A percentile compares a stretch with the other conserved stretches of the same genome.
Evolutionary conservation across 192 early-diverging fungal species (phyloP).

Genomic region (Physocladia obscura): DNA sequence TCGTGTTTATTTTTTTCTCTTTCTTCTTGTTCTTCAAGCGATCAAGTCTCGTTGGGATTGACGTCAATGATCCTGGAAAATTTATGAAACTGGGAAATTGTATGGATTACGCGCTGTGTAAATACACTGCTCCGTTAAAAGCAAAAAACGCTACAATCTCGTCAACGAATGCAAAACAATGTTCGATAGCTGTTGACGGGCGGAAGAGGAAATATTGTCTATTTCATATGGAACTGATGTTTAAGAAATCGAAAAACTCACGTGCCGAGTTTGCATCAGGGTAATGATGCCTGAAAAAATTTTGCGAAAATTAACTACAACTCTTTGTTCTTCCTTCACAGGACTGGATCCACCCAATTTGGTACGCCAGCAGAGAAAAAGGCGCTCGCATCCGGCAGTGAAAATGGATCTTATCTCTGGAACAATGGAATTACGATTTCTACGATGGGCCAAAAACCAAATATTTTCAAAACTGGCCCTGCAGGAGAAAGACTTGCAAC

Average conservation of each 20-base stretch:
- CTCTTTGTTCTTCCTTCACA: not conserved
- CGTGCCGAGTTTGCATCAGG: constrained; percentile 4
- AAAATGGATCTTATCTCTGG: not conserved
- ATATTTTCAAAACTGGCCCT: not conserved
- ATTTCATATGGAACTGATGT: constrained; percentile 21
- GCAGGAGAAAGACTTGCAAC: not conserved
- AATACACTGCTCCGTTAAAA: constrained; percentile 13
- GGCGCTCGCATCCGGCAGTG: not conserved
- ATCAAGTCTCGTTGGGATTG: constrained; percentile 31
- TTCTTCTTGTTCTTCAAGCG: constrained; percentile 1
- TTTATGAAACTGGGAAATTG: constrained; percentile 40
- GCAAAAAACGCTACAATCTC: not conserved
- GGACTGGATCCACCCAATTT: not conserved
- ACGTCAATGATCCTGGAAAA: constrained; percentile 34
- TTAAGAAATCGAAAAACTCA: constrained; percentile 3
- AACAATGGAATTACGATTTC: constrained; percentile 2
- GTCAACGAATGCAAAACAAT: not conserved
- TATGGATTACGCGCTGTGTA: constrained; percentile 32
- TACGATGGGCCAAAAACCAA: not conserved
- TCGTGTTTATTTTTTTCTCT: constrained; percentile 1
- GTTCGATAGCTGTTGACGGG: not conserved
- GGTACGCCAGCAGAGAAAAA: constrained; percentile 7
- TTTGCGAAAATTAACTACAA: not conserved
- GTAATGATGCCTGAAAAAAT: not conserved
- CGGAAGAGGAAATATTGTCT: constrained; percentile 7